A percentile compares a stretch with the other conserved stretches of the same genome.
Evolutionary conservation across 1,284 basidiomycete genomes (phyloP).

Genomic region (Grifola frondosa): DNA sequence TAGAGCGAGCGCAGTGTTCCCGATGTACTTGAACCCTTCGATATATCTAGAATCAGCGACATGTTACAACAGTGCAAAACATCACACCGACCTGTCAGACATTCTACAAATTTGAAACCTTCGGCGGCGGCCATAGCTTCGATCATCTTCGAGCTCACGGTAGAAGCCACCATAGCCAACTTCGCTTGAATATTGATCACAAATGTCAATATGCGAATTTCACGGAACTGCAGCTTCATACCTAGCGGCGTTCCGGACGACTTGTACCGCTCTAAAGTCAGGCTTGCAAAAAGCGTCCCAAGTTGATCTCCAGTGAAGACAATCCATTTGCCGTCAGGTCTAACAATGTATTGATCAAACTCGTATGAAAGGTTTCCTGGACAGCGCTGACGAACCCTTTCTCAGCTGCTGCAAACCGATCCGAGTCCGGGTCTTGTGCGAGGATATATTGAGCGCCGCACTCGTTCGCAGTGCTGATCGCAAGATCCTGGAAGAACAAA

Average conservation of each 20-base stretch:
- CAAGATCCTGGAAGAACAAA: conserved; percentile 60
- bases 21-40: conserved; percentile 81
- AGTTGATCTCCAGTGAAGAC: conserved; percentile 85
- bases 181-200: conserved; percentile 40
- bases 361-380: not conserved
- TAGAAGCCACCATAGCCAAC: conserved; percentile 82
- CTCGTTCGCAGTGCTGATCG: conserved; percentile 57
- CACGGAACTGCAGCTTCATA: conserved; percentile 18
- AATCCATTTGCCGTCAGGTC: conserved; percentile 58
- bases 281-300: conserved; percentile 72
- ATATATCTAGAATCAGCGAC: not conserved
- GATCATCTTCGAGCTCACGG: conserved; percentile 87
- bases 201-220: not conserved
- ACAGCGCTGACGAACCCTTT: conserved; percentile 42
- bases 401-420: conserved; percentile 82
- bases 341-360: conserved; percentile 25
- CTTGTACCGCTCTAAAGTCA: conserved; percentile 59
- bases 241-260: conserved; percentile 57
- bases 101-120: conserved; percentile 81
- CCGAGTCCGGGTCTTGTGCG: conserved; percentile 85
- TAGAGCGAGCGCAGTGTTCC: conserved; percentile 72
- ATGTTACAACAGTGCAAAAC: not conserved
- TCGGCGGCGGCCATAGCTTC: conserved; percentile 71
- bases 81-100: conserved; percentile 64
- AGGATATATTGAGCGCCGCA: conserved; percentile 61